A percentile compares a stretch with the other conserved stretches of the same genome.
Evolutionary conservation across 2,329 filamentous ascomycete genomes (phyloP).

Genomic region (Fusarium sp.): DNA sequence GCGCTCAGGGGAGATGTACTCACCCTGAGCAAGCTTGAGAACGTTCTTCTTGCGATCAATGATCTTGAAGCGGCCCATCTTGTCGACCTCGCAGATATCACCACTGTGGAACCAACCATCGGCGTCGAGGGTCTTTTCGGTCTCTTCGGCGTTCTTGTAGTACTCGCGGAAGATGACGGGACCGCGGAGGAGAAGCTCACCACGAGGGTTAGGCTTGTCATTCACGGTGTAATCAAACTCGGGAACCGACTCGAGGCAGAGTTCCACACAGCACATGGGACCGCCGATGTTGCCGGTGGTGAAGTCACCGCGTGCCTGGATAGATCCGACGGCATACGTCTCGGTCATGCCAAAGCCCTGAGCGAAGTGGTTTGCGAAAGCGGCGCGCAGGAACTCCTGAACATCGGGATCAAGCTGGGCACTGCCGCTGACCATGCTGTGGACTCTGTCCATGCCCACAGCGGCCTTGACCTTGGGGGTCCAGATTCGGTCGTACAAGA

Average conservation of each 20-base stretch:
- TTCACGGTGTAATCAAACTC: slow-evolving; percentile 93
- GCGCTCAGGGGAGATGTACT: slow-evolving; percentile 97
- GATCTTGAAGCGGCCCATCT: slow-evolving; percentile 87
- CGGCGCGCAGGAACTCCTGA: slow-evolving; percentile 88
- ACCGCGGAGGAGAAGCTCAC: slow-evolving; percentile 87
- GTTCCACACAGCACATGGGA: slow-evolving; percentile 74
- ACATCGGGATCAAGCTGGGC: slow-evolving; percentile 90
- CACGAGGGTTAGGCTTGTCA: slow-evolving; percentile 90
- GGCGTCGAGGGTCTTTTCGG: slow-evolving; percentile 80
- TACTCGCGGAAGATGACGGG: slow-evolving; percentile 87
- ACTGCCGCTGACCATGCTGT: slow-evolving; percentile 85
- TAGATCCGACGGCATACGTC: slow-evolving; percentile 81
- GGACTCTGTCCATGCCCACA: slow-evolving; percentile 80
- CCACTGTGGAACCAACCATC: slow-evolving; percentile 99
- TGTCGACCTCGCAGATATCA: slow-evolving; percentile 89
- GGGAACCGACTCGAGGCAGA: slow-evolving; percentile 86
- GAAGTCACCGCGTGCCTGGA: slow-evolving; percentile 78
- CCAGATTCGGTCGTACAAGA: slow-evolving; percentile 89
- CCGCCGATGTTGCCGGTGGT: slow-evolving; percentile 84
- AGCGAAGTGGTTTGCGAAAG: slow-evolving; percentile 80
- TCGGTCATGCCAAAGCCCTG: slow-evolving; percentile 97
- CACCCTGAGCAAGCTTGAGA: slow-evolving; percentile 96
- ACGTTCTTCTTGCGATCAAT: slow-evolving; percentile 99
- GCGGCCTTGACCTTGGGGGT: slow-evolving; percentile 86
- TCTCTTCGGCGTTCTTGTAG: slow-evolving; percentile 91